phyloP scores from a whole-genome alignment of 2,329 filamentous ascomycete genomes.

The Talaromyces rugulosus region DNA sequence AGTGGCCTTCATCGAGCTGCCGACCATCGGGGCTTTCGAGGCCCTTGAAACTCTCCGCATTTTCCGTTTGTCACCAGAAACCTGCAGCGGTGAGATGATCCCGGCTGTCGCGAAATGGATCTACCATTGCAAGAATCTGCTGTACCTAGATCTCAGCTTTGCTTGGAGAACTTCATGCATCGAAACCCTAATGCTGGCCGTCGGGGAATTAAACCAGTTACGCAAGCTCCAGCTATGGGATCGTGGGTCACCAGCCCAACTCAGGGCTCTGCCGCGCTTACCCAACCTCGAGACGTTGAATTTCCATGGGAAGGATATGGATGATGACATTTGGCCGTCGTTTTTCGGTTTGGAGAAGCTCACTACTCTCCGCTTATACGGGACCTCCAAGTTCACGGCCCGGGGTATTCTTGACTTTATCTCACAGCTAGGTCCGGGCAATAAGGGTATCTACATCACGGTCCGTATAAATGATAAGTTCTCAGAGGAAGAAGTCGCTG shows the following conservation, averaged over 20 bases:
- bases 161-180: no score
- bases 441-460: conserved; percentile 22
- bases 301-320: conserved; percentile 28
- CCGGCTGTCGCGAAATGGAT: conserved; percentile 53
- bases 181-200: conserved; percentile 24
- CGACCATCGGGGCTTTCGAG: conserved; percentile 18
- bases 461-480: conserved; percentile 24
- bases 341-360: conserved; percentile 26
- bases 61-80: conserved; percentile 45
- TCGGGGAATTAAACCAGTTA: conserved; percentile 25
- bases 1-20: conserved; percentile 40
- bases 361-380: conserved; percentile 26
- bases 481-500: conserved; percentile 21
- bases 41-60: conserved; percentile 48
- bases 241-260: conserved; percentile 28
- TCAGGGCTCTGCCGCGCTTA: conserved; percentile 24
- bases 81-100: conserved; percentile 50
- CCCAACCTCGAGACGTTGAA: conserved; percentile 29
- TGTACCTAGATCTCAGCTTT: conserved; percentile 45
- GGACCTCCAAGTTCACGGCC: conserved; percentile 28
- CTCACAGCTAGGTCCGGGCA: conserved; percentile 17
- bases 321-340: conserved; percentile 21
- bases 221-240: conserved; percentile 28
- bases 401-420: conserved; percentile 26
- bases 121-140: conserved; percentile 48